Evolutionary conservation across 441 rosid genomes (phyloP), one percentile per base, ranked within the genome.

Genomic region (Flueggea neowawraea): DNA sequence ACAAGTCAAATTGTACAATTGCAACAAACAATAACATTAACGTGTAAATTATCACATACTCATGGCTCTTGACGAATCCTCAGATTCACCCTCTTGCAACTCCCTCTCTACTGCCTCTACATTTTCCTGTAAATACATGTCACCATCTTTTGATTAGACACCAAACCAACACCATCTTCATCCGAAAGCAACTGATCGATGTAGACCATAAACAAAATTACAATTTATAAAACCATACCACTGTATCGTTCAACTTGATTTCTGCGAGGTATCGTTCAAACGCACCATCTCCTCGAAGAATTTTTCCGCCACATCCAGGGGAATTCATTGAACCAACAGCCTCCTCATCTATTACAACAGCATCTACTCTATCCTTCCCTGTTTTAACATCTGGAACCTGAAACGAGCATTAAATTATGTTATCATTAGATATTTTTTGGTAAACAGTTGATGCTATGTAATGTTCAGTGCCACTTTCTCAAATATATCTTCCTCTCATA

Each of bases 341-440:
- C 67, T 87, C 89, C 66, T 80, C 93, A 31, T 88, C 96, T 62
- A 94, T 84, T 57, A 80, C 82, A 71, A 94, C 98, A 0, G 91
- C 95, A 67, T 90, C 97, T 54, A 90, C 77, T 73, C 80, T 78
- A 51, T 84, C 82, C 2, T 58, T 75, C 62, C 93, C 97, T 4
- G 77, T 76, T 70, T 73, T 82, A 39, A 66, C 65, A 65, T 94
- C 96, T 16, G 98, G 98, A 75, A 94, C 83, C 97, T 94, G 84
- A 83, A 75, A 67, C 52, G 55, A 28, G 32, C 15, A 12, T 28
- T 31, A 31, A 44, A 61, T 31, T 10, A 62, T 50, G 62, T 14
- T 6, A 45, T 32, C 32, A 41, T 50, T 45, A 57, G 55, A 61
- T 45, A 45, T 33, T 22, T 14, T 11, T 16, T 41, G 43, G 39